Conservation (phyloP, 2,329 filamentous ascomycete genomes). For the Nigrospora sphaerica region DNA sequence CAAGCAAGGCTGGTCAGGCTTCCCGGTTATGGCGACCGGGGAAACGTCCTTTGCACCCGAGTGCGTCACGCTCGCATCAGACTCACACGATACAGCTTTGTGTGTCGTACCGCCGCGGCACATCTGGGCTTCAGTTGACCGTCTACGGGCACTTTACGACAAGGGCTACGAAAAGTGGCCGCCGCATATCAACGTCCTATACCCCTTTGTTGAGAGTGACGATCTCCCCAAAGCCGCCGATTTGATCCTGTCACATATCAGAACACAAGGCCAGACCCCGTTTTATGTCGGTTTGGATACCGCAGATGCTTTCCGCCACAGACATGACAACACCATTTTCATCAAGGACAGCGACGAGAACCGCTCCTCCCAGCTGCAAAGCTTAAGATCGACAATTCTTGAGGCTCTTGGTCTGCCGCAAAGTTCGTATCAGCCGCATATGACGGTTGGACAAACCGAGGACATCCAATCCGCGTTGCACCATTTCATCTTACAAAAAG, state of each 20-base stretch:
- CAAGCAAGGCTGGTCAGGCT: too few relatives aligned
- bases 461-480: constrained; percentile 36
- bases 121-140: constrained; percentile 41
- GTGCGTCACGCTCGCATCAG: constrained; percentile 2
- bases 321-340: constrained; percentile 42
- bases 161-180: constrained; percentile 56
- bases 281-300: constrained; percentile 27
- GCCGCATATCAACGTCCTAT: constrained; percentile 59
- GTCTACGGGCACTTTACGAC: constrained; percentile 55
- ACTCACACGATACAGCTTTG: constrained; percentile 51
- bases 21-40: too few relatives aligned
- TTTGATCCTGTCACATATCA: constrained; percentile 28
- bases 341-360: constrained; percentile 23
- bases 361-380: constrained; percentile 14
- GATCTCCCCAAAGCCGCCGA: constrained; percentile 34
- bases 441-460: constrained; percentile 55
- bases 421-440: constrained; percentile 36
- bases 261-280: constrained; percentile 3
- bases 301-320: constrained; percentile 40
- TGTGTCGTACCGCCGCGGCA: constrained; percentile 48
- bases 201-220: constrained; percentile 52
- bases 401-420: constrained; percentile 24
- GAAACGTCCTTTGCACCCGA: too few relatives aligned
- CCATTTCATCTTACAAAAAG: constrained; percentile 45
- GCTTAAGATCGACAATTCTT: constrained; percentile 28